These are phyloP conservation scores for Lyophyllum shimeji DNA, from an alignment of 768 basidiomycete genomes.

Conservation along the genomic window DNA sequence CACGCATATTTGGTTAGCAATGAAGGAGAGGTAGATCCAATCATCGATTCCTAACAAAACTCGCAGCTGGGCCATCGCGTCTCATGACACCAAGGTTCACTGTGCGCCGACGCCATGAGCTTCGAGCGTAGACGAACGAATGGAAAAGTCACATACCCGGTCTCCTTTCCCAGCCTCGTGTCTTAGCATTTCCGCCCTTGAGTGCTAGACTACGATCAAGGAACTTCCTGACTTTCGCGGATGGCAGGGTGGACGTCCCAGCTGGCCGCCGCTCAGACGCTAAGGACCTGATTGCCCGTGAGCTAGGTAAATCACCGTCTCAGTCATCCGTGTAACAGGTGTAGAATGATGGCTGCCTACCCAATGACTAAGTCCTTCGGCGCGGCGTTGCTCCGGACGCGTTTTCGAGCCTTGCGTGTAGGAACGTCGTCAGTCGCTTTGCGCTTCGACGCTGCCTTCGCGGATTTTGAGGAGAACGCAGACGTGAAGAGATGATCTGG, in stretches of 20 bases:
- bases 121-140: conserved; percentile 1
- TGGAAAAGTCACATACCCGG: conserved; percentile 41
- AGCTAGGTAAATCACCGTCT: conserved; percentile 32
- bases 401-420: conserved; percentile 31
- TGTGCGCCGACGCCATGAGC: conserved; percentile 18
- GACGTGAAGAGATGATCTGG: conserved; percentile 65
- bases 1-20: neutral
- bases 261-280: conserved; percentile 24
- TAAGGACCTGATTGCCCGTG: conserved; percentile 53
- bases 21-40: neutral
- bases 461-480: conserved; percentile 42
- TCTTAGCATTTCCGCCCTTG: conserved; percentile 36
- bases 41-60: conserved; percentile 44
- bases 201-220: conserved; percentile 50
- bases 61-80: conserved; percentile 49
- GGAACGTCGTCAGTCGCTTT: conserved; percentile 20
- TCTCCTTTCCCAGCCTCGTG: conserved; percentile 57
- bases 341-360: conserved; percentile 33
- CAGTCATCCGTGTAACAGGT: neutral
- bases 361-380: conserved; percentile 57
- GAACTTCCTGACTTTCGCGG: conserved; percentile 51
- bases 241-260: conserved; percentile 45
- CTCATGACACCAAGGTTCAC: conserved; percentile 60
- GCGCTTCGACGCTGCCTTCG: conserved; percentile 21
- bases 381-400: conserved; percentile 20